Percentiles rank a stretch among this genome's conserved stretches.
Evolutionary conservation across 2,329 filamentous ascomycete genomes (phyloP).

Genomic region (Exophiala phaeomuriformis): DNA sequence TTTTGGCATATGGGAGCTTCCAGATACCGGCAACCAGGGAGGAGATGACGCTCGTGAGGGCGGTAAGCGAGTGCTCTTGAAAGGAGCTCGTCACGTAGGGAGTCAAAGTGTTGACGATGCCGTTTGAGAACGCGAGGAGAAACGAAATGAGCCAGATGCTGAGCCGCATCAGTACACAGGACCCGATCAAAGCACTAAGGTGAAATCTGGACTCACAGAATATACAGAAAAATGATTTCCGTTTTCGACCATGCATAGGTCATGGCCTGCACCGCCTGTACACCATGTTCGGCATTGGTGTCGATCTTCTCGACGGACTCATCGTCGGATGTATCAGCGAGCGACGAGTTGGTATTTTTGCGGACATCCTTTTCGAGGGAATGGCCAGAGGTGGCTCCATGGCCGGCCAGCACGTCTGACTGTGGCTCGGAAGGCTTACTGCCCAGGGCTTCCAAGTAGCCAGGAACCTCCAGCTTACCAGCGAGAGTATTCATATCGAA

Average conservation of each 20-base stretch:
- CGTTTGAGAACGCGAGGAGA: slow-evolving; percentile 36
- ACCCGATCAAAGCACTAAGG: no score
- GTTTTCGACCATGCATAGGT: slow-evolving; percentile 36
- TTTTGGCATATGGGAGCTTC: slow-evolving; percentile 53
- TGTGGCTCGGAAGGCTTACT: no score
- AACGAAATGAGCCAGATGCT: slow-evolving; percentile 22
- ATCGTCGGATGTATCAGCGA: no score
- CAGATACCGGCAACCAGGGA: slow-evolving; percentile 48
- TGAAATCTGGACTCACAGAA: slow-evolving; percentile 1
- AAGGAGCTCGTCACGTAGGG: slow-evolving; percentile 48
- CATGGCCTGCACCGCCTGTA: slow-evolving; percentile 39
- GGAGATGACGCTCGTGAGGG: slow-evolving; percentile 47
- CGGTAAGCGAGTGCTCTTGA: slow-evolving; percentile 45
- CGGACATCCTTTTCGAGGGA: no score
- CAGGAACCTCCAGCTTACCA: no score
- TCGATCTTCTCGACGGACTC: neutral
- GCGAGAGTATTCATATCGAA: no score
- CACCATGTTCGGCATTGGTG: slow-evolving; percentile 27
- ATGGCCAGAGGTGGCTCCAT: no score
- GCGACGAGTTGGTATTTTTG: no score
- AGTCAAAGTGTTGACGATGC: slow-evolving; percentile 35
- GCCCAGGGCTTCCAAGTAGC: no score
- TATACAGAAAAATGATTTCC: slow-evolving; percentile 34
- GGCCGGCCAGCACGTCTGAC: no score
- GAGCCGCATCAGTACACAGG: neutral